A percentile compares a stretch with the other conserved stretches of the same genome.
Evolutionary conservation across 2,329 filamentous ascomycete species (phyloP).

Genomic region (Pyrenochaeta sp.): DNA sequence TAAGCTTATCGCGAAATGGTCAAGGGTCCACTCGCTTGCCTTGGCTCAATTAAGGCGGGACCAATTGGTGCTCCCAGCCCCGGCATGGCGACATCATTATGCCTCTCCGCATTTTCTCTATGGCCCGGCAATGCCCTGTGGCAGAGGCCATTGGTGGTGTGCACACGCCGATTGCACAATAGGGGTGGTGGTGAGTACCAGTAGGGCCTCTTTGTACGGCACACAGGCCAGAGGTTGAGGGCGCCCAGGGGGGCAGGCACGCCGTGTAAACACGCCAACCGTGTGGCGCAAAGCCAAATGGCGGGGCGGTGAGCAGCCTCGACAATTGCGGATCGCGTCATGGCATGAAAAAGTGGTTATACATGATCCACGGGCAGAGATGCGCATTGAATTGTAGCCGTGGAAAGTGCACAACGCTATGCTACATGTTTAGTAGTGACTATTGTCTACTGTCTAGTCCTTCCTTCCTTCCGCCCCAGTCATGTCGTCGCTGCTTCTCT

Average conservation of each 20-base stretch:
- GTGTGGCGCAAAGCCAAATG: not conserved
- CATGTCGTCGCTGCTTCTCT: no score
- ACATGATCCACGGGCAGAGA: no score
- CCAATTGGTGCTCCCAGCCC: conserved; percentile 22
- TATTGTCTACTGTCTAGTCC: no score
- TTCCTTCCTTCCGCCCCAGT: no score
- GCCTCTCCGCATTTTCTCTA: not conserved
- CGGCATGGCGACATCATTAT: not conserved
- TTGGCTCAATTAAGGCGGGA: conserved; percentile 18
- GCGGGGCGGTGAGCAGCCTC: not conserved
- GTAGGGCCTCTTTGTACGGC: not conserved
- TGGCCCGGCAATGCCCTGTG: not conserved
- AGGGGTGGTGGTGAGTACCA: not conserved
- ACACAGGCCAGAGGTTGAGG: not conserved
- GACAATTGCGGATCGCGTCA: no score
- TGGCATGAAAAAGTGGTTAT: no score
- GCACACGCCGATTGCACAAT: not conserved
- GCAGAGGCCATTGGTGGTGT: not conserved
- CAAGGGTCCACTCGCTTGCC: conserved; percentile 17
- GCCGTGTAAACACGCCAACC: not conserved
- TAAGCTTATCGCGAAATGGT: conserved; percentile 15
- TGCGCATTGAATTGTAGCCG: no score
- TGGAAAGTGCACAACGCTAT: no score
- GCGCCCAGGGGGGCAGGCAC: not conserved
- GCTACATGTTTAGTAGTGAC: no score